A percentile compares a stretch with the other conserved stretches of the same genome.
These are phyloP conservation scores for Schwanniomyces yamadae DNA, from an alignment of 805 yeast species.

Conservation along the genomic window DNA sequence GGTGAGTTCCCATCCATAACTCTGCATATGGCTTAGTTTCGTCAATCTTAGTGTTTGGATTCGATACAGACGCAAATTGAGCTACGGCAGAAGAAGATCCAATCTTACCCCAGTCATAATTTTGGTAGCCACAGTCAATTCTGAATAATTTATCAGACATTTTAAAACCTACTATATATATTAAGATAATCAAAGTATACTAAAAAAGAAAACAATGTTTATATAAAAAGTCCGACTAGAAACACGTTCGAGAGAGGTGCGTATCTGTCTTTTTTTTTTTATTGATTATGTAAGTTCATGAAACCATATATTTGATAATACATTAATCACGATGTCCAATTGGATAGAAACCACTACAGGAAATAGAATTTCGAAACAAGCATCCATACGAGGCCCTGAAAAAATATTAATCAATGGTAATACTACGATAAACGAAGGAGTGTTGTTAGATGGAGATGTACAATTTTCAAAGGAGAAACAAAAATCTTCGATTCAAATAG, in stretches of 20 bases:
- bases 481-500: constrained; percentile 37
- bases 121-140: constrained; percentile 62
- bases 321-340: constrained; percentile 6
- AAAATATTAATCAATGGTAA: constrained; percentile 47
- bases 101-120: constrained; percentile 85
- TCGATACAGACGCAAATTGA: constrained; percentile 71
- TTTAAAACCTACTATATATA: no score
- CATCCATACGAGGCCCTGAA: constrained; percentile 43
- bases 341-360: constrained; percentile 55
- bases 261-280: no score
- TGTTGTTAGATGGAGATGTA: constrained; percentile 35
- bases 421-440: constrained; percentile 40
- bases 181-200: no score
- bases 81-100: constrained; percentile 90
- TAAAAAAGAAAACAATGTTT: no score
- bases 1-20: constrained; percentile 99
- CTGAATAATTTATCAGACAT: constrained; percentile 35
- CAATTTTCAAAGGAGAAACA: constrained; percentile 10
- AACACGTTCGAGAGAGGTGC: no score
- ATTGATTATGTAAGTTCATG: no score
- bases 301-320: no score
- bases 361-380: constrained; percentile 46
- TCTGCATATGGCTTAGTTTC: constrained; percentile 91
- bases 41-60: constrained; percentile 59
- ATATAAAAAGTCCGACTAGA: no score